Base-by-base conservation (phyloP, 129 eudicot genomes). In the Escallonia herrerae region DNA sequence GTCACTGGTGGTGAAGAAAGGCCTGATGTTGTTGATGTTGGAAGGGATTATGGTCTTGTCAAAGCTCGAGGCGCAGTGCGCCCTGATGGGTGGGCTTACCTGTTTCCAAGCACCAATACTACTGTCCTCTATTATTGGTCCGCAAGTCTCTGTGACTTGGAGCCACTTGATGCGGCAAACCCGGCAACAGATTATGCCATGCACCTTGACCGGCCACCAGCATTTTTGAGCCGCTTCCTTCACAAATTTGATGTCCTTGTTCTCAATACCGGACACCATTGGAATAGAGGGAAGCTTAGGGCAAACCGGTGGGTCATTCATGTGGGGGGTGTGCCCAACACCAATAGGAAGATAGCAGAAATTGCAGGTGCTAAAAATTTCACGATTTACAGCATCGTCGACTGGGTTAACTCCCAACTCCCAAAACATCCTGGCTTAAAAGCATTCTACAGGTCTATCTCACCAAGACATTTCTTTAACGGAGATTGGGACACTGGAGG, bases 401-500 rank as follows among this genome's bases (percentile, higher is more conserved):
- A 65, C 40, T 90, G 95, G 97, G 80, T 84, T 60, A 67, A 86
- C 62, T 62, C 91, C 4, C 82, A 88, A 67, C 80, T 91, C 41
- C 84, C 79, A 22, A 74, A 81, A 37, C 67, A 82, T 68, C 85
- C 85, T 0, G 86, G 83, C 53, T 56, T 91, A 76, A 87, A 80
- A 80, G 95, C 88, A 7, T 91, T 91, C 51, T 83, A 71, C 63
- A 79, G 98, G 65, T 58, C 98, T 8, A 82, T 91, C 67, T 87
- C 97, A 40, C 97, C 97, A 0, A 73, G 97, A 66, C 97, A 91
- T 74, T 91, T 91, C 82, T 91, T 91, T 65, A 83, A 91, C 54
- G 98, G 98, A 71, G 98, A 91, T 63, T 91, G 98, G 98, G 83
- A 91, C 54, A 91, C 84, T 39, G 98, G 98, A 5, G 98, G 98